Evolutionary conservation across 2,329 filamentous ascomycete species (phyloP), one percentile per base, ranked within the genome.

Genomic region (Sporothrix globosa): DNA sequence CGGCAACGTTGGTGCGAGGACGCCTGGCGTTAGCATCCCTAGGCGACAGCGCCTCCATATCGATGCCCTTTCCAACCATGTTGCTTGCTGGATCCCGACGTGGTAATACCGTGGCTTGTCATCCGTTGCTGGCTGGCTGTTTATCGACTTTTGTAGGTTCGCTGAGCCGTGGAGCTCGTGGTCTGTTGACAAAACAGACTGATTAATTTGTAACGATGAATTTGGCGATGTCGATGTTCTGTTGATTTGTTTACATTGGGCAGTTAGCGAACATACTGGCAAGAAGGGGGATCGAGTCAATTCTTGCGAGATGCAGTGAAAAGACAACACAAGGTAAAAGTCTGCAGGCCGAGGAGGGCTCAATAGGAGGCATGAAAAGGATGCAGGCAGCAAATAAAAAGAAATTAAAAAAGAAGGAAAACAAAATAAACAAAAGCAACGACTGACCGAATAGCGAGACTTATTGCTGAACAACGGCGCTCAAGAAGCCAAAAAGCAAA

Each of bases 41-140:
- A 75, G 88, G 88, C 71, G 88, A 89, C 78, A 90, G 82, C 69
- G 88, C 87, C 78, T 90, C 88, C 79, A 88, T 82, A 75, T 89
- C 86, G 77, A 84, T 77, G 76, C 84, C 84, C 79, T 83, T 84
- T 72, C 80, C 79, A 73, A 80, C 81, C 77, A 85, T 79, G 77
- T 82, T 69, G 46, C 34, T 63, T 54, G 30, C 48, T 54, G 60
- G 24, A 46, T 65, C n/a, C 48, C 48, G 46, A 41, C 60, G 69
- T 66, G n/a, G 24, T 24, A 30, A n/a, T 65, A 34, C n/a, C 63
- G 63, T 66, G 63, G 19, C 63, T 66, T 46, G 27, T 66, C 63
- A 66, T 66, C 44, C 44, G 63, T 50, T 24, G 61, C 44, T 30
- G 61, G 24, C 14, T 52, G 30, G 10, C 5, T 30, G 34, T 27